Evolutionary conservation across 164 flowering plant genomes (phyloP).

Genomic region (Kingdonia uniflora): DNA sequence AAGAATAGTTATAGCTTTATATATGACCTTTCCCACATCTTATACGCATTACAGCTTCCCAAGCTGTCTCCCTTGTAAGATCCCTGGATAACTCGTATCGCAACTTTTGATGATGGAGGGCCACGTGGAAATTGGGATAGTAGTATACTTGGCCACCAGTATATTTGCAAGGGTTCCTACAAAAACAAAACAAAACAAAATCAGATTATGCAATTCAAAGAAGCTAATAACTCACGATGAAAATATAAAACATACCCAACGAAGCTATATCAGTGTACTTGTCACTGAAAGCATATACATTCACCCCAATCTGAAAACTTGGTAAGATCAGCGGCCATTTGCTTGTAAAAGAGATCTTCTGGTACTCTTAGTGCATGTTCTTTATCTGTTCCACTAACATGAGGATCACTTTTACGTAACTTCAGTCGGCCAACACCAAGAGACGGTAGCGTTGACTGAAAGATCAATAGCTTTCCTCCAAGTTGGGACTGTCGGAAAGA

Average conservation of each 20-base stretch:
- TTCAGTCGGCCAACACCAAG: conserved; percentile 86
- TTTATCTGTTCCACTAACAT: conserved; percentile 89
- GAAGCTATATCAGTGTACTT: conserved; percentile 96
- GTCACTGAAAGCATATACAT: conserved; percentile 89
- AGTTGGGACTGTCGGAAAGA: conserved; percentile 58
- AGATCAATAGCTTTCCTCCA: conserved; percentile 90
- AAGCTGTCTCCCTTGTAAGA: conserved; percentile 94
- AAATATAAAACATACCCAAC: conserved; percentile 48
- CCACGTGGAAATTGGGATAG: conserved; percentile 66
- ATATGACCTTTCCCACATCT: conserved; percentile 94
- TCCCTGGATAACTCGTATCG: conserved; percentile 77
- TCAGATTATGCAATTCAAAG: not conserved
- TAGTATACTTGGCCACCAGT: conserved; percentile 89
- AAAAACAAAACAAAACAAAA: not conserved
- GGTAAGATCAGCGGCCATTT: conserved; percentile 95
- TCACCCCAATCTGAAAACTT: conserved; percentile 85
- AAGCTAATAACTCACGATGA: not conserved
- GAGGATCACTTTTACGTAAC: conserved; percentile 87
- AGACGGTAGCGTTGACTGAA: conserved; percentile 86
- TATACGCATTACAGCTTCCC: conserved; percentile 98
- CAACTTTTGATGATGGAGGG: conserved; percentile 58
- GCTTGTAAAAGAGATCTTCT: conserved; percentile 94
- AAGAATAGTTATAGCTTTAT: not conserved
- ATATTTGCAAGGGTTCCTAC: conserved; percentile 90
- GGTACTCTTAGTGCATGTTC: conserved; percentile 73